A percentile compares a stretch with the other conserved stretches of the same genome.
Conservation (phyloP, 306 rosid species). For the Corylus heterophylla region DNA sequence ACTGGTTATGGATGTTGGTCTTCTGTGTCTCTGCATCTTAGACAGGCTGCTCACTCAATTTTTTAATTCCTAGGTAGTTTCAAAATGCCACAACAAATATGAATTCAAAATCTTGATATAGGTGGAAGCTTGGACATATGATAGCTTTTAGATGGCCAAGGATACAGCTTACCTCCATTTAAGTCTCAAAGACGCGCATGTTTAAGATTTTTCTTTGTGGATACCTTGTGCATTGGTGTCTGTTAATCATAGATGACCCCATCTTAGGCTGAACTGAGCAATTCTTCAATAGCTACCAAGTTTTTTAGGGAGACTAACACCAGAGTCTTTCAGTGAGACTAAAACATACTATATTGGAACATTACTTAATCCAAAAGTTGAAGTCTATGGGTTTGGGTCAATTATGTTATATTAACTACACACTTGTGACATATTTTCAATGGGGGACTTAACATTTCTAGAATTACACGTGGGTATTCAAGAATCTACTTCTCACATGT, state of each 20-base stretch:
- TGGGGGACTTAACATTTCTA: too few relatives aligned
- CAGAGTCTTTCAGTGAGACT: too few relatives aligned
- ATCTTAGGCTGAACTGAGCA: neutral
- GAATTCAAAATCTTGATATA: neutral
- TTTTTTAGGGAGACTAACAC: too few relatives aligned
- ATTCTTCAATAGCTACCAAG: neutral
- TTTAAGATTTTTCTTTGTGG: too few relatives aligned
- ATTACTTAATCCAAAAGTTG: too few relatives aligned
- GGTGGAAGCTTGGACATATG: neutral
- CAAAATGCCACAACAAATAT: neutral
- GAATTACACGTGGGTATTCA: too few relatives aligned
- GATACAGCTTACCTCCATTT: neutral
- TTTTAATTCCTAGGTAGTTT: neutral
- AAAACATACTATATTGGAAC: too few relatives aligned
- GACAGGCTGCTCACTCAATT: neutral
- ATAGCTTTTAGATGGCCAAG: constrained; percentile 1
- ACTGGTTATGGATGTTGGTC: neutral
- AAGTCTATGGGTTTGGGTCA: too few relatives aligned
- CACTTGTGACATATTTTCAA: too few relatives aligned
- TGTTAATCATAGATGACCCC: neutral
- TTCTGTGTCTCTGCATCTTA: neutral
- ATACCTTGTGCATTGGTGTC: neutral
- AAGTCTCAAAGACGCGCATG: neutral
- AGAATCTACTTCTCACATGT: too few relatives aligned
- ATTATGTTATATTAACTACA: too few relatives aligned